Evolutionary conservation across 208 protist species (phyloP).

Genomic region (Trypanosoma conorhini): DNA sequence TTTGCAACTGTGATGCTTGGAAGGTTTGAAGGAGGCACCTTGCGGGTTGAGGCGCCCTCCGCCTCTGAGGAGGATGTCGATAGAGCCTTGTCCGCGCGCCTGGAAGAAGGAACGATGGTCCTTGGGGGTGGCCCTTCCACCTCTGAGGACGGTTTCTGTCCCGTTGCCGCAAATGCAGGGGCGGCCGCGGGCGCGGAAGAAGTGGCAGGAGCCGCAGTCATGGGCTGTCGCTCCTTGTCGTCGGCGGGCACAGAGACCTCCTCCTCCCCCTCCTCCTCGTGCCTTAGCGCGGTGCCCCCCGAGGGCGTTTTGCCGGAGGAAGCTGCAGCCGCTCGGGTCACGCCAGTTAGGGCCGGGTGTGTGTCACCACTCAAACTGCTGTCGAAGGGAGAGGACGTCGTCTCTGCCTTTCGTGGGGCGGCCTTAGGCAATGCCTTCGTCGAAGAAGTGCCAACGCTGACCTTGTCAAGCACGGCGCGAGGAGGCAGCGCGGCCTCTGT

Average conservation of each 20-base stretch:
- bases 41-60: slow-evolving; percentile 1
- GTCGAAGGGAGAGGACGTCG: neutral
- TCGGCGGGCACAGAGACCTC: neutral
- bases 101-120: slow-evolving; percentile 13
- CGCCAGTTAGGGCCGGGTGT: neutral
- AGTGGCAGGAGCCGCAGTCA: neutral
- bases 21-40: neutral
- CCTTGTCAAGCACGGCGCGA: neutral
- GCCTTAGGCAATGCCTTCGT: neutral
- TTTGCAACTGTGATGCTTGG: neutral
- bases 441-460: neutral
- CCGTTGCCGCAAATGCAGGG: neutral
- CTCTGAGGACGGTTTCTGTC: neutral
- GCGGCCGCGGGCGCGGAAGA: neutral
- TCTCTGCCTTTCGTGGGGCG: neutral
- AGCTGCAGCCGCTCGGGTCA: neutral
- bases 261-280: no score
- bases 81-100: slow-evolving; percentile 37
- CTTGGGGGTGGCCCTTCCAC: neutral
- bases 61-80: slow-evolving; percentile 43
- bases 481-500: slow-evolving; percentile 1
- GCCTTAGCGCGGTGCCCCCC: neutral
- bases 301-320: neutral
- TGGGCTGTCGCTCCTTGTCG: neutral
- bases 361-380: slow-evolving; percentile 1